Conservation (phyloP, 78 protist species). For the Creolimax fragrantissima region DNA sequence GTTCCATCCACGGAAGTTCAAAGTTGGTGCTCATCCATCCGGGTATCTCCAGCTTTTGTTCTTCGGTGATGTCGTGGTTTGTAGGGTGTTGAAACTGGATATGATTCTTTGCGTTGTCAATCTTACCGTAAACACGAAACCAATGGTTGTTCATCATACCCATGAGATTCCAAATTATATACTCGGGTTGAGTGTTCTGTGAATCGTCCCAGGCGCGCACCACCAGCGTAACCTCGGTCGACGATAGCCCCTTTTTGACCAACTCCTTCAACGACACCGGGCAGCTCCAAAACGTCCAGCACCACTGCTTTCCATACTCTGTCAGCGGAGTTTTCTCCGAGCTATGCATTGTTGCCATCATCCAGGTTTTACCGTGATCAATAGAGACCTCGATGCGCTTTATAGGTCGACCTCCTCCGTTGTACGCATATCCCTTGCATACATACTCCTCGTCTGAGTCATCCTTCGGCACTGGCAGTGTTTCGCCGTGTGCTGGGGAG, state of each 20-base stretch:
- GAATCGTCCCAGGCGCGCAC: background rate
- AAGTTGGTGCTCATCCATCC: background rate
- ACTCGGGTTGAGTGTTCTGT: background rate
- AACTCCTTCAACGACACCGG: background rate
- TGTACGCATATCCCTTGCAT: slow-evolving; percentile 55
- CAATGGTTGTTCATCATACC: background rate
- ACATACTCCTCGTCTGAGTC: slow-evolving; percentile 2
- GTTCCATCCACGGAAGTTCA: background rate
- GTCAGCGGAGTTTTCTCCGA: background rate
- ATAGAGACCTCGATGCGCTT: slow-evolving; percentile 75
- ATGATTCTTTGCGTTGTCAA: background rate
- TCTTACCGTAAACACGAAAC: background rate
- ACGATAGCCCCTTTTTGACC: background rate
- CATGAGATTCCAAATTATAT: background rate
- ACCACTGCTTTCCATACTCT: background rate
- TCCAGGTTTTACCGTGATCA: slow-evolving; percentile 72
- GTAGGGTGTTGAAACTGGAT: background rate
- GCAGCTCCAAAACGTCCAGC: background rate
- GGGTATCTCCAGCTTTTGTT: background rate
- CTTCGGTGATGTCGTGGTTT: background rate
- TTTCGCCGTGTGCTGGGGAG: slow-evolving; percentile 23
- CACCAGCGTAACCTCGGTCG: background rate
- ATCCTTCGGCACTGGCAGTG: background rate
- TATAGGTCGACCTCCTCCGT: slow-evolving; percentile 82
- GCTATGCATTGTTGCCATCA: background rate